A percentile compares a stretch with the other conserved stretches of the same genome.
These are phyloP conservation scores for Vitis hybrid DNA, from an alignment of 177 flowering plant species.

Conservation along the genomic window DNA sequence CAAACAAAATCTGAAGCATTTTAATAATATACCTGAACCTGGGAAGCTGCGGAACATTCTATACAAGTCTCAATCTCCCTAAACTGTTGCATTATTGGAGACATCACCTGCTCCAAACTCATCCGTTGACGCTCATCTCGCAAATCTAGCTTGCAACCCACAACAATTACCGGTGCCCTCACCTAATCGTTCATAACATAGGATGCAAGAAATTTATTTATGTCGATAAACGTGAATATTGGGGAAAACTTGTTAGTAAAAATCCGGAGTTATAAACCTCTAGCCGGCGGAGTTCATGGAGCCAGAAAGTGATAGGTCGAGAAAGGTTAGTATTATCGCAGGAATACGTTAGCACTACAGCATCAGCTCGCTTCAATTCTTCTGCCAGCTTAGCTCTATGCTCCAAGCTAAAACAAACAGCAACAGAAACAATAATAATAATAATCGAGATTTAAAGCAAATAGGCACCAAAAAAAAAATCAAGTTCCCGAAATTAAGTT, in stretches of 20 bases:
- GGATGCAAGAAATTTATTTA: background rate
- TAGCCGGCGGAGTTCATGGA: constrained; percentile 14
- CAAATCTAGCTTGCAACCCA: constrained; percentile 23
- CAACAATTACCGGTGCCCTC: constrained; percentile 14
- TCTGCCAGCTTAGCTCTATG: constrained; percentile 29
- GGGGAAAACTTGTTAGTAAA: no score
- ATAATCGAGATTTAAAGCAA: no score
- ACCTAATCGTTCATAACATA: constrained; percentile 5
- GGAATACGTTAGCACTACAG: constrained; percentile 19
- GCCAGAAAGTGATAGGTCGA: constrained; percentile 17
- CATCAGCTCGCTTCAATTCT: constrained; percentile 29
- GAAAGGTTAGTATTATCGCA: constrained; percentile 14
- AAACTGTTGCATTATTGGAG: constrained; percentile 19
- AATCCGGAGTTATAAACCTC: constrained; percentile 8
- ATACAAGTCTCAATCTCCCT: constrained; percentile 26
- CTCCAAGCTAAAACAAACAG: constrained; percentile 22
- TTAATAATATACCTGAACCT: constrained; percentile 15
- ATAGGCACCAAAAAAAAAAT: no score
- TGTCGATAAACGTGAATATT: no score
- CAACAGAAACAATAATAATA: background rate
- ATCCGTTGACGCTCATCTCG: constrained; percentile 13
- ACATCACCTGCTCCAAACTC: constrained; percentile 17
- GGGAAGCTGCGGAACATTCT: constrained; percentile 21
- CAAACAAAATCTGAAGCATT: background rate
- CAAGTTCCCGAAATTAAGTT: no score